Evolutionary conservation across 352 stramenopile genomes (phyloP).

Genomic region (Globisporangium polare): DNA sequence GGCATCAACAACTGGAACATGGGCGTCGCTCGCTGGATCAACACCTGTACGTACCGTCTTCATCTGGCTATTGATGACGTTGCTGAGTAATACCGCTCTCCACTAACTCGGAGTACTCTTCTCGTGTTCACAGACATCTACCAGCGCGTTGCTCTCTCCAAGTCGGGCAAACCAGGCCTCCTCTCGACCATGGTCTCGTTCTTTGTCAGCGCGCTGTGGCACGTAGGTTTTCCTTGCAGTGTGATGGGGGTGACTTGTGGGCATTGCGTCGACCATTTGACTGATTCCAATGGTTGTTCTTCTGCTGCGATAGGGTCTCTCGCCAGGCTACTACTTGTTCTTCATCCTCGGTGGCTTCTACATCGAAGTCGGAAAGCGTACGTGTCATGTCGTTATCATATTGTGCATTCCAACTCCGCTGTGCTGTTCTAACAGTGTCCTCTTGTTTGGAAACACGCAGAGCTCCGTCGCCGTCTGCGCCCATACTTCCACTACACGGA

Average conservation of each 20-base stretch:
- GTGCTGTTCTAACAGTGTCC: constrained; percentile 1
- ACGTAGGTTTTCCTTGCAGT: constrained; percentile 38
- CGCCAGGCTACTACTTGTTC: constrained; percentile 86
- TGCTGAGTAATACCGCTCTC: too few species aligned
- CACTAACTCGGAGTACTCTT: too few species aligned
- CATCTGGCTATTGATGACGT: too few species aligned
- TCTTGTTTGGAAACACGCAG: constrained; percentile 20
- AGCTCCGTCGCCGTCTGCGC: constrained; percentile 67
- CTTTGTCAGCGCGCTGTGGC: constrained; percentile 82
- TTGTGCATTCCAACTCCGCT: background rate
- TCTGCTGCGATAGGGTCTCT: constrained; percentile 49
- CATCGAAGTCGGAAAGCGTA: constrained; percentile 84
- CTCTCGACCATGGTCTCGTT: constrained; percentile 77
- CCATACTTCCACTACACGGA: constrained; percentile 86
- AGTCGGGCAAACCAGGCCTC: constrained; percentile 68
- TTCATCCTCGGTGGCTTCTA: constrained; percentile 83
- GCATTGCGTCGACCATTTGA: background rate
- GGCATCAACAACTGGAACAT: constrained; percentile 90
- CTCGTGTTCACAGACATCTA: constrained; percentile 64
- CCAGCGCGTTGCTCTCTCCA: constrained; percentile 75
- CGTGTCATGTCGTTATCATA: constrained; percentile 12
- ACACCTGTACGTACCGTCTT: constrained; percentile 85
- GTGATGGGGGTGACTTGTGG: background rate
- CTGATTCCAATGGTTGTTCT: background rate
- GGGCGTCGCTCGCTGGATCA: constrained; percentile 80